These are phyloP conservation scores for Posidonia australis DNA, from an alignment of 106 monocot genomes.

Conservation along the genomic window DNA sequence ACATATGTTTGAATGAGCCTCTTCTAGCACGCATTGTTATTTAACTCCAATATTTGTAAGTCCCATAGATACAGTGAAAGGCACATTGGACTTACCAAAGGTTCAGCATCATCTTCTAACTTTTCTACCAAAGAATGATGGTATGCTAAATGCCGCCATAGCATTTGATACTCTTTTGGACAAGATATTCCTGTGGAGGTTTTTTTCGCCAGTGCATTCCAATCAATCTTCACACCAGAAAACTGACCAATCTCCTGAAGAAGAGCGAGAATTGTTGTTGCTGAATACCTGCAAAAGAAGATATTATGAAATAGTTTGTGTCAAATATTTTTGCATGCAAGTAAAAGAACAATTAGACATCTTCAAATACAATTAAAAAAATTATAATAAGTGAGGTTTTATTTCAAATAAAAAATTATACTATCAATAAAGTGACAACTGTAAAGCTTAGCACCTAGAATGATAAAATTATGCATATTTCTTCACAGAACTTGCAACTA, in stretches of 20 bases:
- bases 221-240: conserved; percentile 48
- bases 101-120: conserved; percentile 46
- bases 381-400: no score
- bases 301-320: neutral
- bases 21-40: neutral
- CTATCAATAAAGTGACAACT: no score
- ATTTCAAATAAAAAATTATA: no score
- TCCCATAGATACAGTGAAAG: neutral
- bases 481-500: no score
- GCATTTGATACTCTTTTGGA: conserved; percentile 84
- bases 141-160: conserved; percentile 95
- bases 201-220: conserved; percentile 47
- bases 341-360: neutral
- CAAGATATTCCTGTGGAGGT: conserved; percentile 58
- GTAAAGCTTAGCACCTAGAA: no score
- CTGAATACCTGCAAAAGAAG: conserved; percentile 18
- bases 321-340: neutral
- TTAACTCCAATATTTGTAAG: neutral
- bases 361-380: no score
- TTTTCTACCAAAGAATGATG: conserved; percentile 39
- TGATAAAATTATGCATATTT: no score
- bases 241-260: conserved; percentile 31
- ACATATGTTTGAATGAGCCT: neutral
- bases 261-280: conserved; percentile 23
- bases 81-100: conserved; percentile 43